Conservation (phyloP, 768 basidiomycete genomes). For the Kwoniella pini region DNA sequence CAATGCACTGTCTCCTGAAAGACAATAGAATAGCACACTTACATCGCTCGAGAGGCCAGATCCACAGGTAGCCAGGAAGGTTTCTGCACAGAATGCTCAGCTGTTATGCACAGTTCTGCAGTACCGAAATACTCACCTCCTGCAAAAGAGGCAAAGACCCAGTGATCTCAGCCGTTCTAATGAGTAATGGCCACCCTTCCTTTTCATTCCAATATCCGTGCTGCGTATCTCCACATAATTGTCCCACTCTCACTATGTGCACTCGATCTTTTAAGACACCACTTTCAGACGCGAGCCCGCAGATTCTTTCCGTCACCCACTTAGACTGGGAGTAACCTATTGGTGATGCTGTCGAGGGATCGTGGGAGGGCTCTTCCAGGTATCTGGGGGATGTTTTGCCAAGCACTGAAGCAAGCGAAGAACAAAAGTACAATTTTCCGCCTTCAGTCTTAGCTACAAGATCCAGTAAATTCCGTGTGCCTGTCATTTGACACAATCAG, state of each 20-base stretch:
- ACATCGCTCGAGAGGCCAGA: constrained; percentile 59
- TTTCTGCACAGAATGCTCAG: constrained; percentile 40
- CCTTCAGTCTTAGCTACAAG: constrained; percentile 8
- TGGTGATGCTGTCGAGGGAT: constrained; percentile 42
- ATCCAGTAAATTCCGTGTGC: constrained; percentile 36
- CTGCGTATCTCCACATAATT: constrained; percentile 51
- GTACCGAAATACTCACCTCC: constrained; percentile 30
- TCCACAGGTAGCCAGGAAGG: constrained; percentile 63
- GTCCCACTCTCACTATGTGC: constrained; percentile 45
- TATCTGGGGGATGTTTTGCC: constrained; percentile 9
- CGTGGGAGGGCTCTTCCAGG: constrained; percentile 31
- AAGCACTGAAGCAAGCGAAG: constrained; percentile 51
- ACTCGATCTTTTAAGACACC: constrained; percentile 20
- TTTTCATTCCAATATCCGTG: constrained; percentile 51
- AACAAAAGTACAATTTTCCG: constrained; percentile 48
- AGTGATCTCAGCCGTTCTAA: constrained; percentile 40
- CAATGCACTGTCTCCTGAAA: not conserved
- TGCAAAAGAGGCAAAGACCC: constrained; percentile 43
- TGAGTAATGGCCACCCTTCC: constrained; percentile 54
- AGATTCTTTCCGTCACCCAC: constrained; percentile 52
- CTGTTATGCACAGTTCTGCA: not conserved
- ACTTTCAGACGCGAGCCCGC: constrained; percentile 26
- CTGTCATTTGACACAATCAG: constrained; percentile 14
- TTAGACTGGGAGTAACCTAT: constrained; percentile 55
- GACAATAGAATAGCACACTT: constrained; percentile 6